Evolutionary conservation across 176 grass and related monocot genomes (phyloP), one percentile per base, ranked within the genome.

Genomic region (Eleusine coracana): DNA sequence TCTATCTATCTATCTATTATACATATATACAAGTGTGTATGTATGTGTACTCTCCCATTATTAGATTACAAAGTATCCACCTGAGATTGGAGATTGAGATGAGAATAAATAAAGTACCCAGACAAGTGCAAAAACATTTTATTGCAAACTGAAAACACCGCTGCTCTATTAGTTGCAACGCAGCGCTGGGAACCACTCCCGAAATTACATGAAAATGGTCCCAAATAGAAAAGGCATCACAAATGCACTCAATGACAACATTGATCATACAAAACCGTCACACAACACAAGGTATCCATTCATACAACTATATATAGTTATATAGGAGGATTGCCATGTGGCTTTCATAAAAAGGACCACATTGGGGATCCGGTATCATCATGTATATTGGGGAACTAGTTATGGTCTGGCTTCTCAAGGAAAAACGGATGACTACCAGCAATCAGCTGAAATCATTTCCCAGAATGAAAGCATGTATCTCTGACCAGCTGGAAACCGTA

Each of bases 261-360:
- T 78, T 78, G 73, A 82, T 72, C 66, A 82, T 73, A 86, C 88
- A 74, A 72, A 78, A 65, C 66, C 73, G 86, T 82, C 58, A 68
- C 74, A 90, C 18, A 68, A 36, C 68, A 90, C 59, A 31, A 72
- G n/a, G 67, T 59, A 82, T 73, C 73, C 66, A 70, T 58, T 44
- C 80, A 74, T 80, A 75, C 6, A 73, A 52, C 31, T 34, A 34
- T 34, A 34, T 34, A 34, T 34, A 34, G 31, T 34, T 34, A 34
- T 34, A 34, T 66, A 44, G 61, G 18, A 78, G 59, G 62, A 84
- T 70, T 67, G 76, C 34, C 67, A 88, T 91, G 94, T 73, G 86
- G 94, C 91, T 86, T 93, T 88, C 64, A 63, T 97, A 97, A 97
- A 97, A 97, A 91, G 86, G 87, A 85, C 91, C 94, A 97, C 94